A percentile compares a stretch with the other conserved stretches of the same genome.
phyloP scores from a whole-genome alignment of 768 basidiomycete species.

The Podaxis sp. region DNA sequence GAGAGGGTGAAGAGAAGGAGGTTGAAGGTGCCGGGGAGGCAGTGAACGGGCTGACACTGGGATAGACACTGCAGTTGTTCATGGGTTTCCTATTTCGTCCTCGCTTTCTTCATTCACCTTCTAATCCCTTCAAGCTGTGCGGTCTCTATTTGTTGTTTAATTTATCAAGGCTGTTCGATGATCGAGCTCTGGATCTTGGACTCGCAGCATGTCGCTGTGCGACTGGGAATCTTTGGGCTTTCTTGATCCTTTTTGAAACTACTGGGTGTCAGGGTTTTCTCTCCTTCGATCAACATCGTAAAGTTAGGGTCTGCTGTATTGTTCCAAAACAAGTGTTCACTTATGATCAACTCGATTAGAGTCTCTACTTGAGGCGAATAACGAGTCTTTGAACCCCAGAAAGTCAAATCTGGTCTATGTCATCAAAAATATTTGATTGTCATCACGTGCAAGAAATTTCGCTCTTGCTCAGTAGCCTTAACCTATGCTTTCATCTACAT shows the following conservation, averaged over 20 bases:
- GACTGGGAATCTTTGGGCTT: not conserved
- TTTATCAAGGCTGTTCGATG: too few species aligned
- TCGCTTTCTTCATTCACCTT: not conserved
- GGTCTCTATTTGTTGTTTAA: not conserved
- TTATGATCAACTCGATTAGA: too few species aligned
- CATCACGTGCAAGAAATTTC: slow-evolving; percentile 1
- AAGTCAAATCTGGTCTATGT: too few species aligned
- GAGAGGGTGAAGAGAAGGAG: slow-evolving; percentile 60
- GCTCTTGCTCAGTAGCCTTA: not conserved
- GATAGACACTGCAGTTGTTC: slow-evolving; percentile 18
- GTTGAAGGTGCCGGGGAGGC: slow-evolving; percentile 78
- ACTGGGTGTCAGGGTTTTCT: not conserved
- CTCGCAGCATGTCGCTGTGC: too few species aligned
- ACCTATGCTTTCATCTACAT: not conserved
- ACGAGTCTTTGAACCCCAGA: too few species aligned
- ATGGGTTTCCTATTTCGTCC: not conserved
- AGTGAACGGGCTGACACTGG: slow-evolving; percentile 58
- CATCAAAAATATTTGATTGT: not conserved
- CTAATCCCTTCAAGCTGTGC: not conserved
- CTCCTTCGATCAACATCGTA: not conserved
- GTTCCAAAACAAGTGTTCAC: too few species aligned
- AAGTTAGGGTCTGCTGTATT: too few species aligned
- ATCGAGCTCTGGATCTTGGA: too few species aligned
- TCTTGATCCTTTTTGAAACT: not conserved
- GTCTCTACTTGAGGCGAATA: too few species aligned